Evolutionary conservation across 225 moss, liverwort and hornwort genomes (phyloP), one percentile per base, ranked within the genome.

Genomic region (Neckera pumila): DNA sequence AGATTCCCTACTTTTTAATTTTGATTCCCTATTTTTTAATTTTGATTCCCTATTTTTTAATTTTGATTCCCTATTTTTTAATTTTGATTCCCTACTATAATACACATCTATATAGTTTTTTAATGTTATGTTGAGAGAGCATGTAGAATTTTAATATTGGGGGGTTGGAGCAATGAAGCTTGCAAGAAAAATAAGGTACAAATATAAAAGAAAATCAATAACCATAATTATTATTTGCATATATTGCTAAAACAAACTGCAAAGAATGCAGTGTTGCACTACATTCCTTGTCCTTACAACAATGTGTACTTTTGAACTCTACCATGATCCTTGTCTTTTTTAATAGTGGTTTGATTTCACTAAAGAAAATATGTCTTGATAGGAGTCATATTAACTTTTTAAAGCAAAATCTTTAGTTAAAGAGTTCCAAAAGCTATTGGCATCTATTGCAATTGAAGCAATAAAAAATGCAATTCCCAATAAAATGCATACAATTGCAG

Each of bases 181-280:
- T 58, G 28, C 8, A 79, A 58, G 6, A 58, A 2, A 18, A 19
- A 40, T 4, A 28, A 57, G 11, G 17, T 57, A 18, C 28, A 3
- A 27, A 23, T 53, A 76, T 36, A 76, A 53, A 58, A 0, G 12
- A 58, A 79, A 57, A 25, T 18, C 25, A 40, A 4, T 40, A 5
- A 27, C 2, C 7, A 0, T 4, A 16, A 40, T 8, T 31, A 30
- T 80, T 42, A 6, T 31, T 60, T 31, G 13, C 3, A 0, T 38
- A 20, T 31, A 13, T 42, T 60, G 18, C 19, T 23, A 77, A 7
- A 30, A 43, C 3, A 43, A 30, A 43, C 12, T 80, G 60, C 21
- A 43, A 43, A 80, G 61, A 20, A 31, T 0, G 2, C 4, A 58
- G 1, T 40, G 19, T 5, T 79, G 28, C 9, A 80, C 21, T 21